These are phyloP conservation scores for Leccinum fuscescens DNA, from an alignment of 1,284 basidiomycete genomes.

Conservation along the genomic window DNA sequence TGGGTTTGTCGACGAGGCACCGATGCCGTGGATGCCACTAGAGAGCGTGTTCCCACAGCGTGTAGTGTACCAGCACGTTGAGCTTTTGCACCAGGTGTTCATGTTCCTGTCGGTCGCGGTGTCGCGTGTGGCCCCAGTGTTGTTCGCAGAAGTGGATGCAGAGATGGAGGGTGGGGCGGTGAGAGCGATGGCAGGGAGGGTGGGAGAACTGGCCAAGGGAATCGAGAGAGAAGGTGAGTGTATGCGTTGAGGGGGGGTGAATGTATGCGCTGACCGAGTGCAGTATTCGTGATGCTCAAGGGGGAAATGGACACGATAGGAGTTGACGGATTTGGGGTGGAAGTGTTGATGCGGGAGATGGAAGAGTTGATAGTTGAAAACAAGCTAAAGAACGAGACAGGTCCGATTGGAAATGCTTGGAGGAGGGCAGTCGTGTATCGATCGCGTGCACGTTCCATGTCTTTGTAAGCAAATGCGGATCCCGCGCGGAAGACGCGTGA, in stretches of 20 bases:
- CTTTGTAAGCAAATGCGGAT: conserved; percentile 28
- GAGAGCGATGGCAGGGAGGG: conserved; percentile 23
- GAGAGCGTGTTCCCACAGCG: conserved; percentile 58
- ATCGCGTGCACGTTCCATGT: conserved; percentile 28
- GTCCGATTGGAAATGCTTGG: conserved; percentile 51
- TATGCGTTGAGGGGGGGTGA: background rate
- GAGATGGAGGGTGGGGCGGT: conserved; percentile 21
- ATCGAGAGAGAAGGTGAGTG: conserved; percentile 33
- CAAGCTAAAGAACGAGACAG: conserved; percentile 50
- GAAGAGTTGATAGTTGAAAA: conserved; percentile 63
- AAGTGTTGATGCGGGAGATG: conserved; percentile 51
- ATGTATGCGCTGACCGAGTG: conserved; percentile 3
- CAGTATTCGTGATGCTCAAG: conserved; percentile 28
- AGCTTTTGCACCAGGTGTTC: conserved; percentile 76
- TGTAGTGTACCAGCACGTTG: conserved; percentile 69
- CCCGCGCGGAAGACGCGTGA: conserved; percentile 7
- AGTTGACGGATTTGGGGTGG: conserved; percentile 37
- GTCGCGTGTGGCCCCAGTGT: conserved; percentile 61
- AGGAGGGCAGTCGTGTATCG: conserved; percentile 36
- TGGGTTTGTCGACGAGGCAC: conserved; percentile 28
- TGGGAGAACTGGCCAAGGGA: conserved; percentile 18
- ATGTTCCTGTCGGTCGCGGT: conserved; percentile 70
- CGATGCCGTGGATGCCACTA: conserved; percentile 37
- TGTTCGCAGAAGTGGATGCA: conserved; percentile 44
- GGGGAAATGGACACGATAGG: conserved; percentile 13